phyloP scores from a whole-genome alignment of 164 flowering plant species.

The Piper longum region DNA sequence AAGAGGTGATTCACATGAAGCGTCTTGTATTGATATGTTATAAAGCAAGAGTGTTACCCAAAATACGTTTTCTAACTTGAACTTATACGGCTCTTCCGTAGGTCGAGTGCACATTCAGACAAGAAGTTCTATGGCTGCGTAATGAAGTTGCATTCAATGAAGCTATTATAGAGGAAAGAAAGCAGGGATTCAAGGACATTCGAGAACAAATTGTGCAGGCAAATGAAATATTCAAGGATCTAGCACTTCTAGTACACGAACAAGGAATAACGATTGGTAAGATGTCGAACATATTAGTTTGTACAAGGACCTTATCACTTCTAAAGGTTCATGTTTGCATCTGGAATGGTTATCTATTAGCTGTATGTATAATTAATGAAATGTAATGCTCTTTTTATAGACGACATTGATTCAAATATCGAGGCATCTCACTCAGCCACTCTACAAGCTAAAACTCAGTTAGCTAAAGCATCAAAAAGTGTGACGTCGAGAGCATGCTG shows the following conservation, averaged over 20 bases:
- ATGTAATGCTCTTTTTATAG: conserved; percentile 22
- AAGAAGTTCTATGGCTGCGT: conserved; percentile 38
- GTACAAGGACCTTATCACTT: not conserved
- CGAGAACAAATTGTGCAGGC: conserved; percentile 49
- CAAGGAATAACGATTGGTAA: conserved; percentile 62
- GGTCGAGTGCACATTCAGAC: too few relatives aligned
- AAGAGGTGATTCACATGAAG: conserved; percentile 23
- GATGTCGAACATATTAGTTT: conserved; percentile 7
- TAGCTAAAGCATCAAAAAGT: conserved; percentile 54
- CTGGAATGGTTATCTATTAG: not conserved
- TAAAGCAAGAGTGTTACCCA: too few relatives aligned
- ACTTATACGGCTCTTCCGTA: too few relatives aligned
- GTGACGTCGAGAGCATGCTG: conserved; percentile 43
- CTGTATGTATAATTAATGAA: too few relatives aligned
- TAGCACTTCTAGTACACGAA: conserved; percentile 61
- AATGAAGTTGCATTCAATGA: conserved; percentile 67
- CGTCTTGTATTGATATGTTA: not conserved
- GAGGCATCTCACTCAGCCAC: conserved; percentile 43
- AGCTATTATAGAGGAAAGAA: conserved; percentile 68
- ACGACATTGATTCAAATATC: conserved; percentile 53
- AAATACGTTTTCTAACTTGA: too few relatives aligned
- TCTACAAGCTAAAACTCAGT: conserved; percentile 41
- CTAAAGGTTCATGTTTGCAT: too few relatives aligned
- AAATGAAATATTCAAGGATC: conserved; percentile 64
- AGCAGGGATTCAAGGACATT: conserved; percentile 52